Percentiles rank a stretch among this genome's conserved stretches.
Conservation (phyloP, 495 filamentous ascomycete species). For the Podospora tetraspora region DNA sequence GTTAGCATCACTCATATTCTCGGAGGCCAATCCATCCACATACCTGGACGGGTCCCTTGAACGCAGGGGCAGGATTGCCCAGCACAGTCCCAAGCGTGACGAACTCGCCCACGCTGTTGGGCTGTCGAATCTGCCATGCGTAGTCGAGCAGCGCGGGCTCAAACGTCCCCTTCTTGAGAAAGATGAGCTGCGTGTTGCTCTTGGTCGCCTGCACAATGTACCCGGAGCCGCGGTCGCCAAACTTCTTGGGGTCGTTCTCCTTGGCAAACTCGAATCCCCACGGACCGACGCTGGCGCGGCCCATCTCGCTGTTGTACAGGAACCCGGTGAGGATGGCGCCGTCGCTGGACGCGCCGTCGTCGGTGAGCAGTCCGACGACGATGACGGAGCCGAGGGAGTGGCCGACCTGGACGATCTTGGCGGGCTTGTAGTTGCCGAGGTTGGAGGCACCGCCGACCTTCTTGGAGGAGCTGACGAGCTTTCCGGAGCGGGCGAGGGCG, state of each 20-base stretch:
- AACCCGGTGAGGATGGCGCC: slow-evolving; percentile 33
- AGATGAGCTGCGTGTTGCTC: slow-evolving; percentile 17
- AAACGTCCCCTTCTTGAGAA: slow-evolving; percentile 21
- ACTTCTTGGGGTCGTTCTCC: slow-evolving; percentile 9
- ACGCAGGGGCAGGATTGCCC: slow-evolving; percentile 13
- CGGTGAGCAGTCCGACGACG: slow-evolving; percentile 24
- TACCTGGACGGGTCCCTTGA: slow-evolving; percentile 25
- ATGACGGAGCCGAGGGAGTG: slow-evolving; percentile 36
- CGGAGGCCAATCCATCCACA: not conserved
- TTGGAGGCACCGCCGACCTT: not conserved
- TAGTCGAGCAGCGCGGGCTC: slow-evolving; percentile 24
- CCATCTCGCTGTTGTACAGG: slow-evolving; percentile 15
- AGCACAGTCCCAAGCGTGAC: slow-evolving; percentile 13
- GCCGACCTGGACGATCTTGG: slow-evolving; percentile 37
- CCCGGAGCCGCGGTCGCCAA: slow-evolving; percentile 16
- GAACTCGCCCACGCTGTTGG: slow-evolving; percentile 26
- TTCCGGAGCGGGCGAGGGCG: slow-evolving; percentile 26
- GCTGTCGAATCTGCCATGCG: slow-evolving; percentile 23
- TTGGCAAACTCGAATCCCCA: slow-evolving; percentile 19
- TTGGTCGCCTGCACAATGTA: slow-evolving; percentile 27
- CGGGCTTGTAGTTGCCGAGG: slow-evolving; percentile 19
- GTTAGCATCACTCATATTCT: not conserved
- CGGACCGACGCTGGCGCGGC: slow-evolving; percentile 22
- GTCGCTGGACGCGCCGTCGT: slow-evolving; percentile 20
- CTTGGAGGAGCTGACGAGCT: slow-evolving; percentile 9